A percentile compares a stretch with the other conserved stretches of the same genome.
Conservation (phyloP, 306 rosid species). For the Trichosanthes truncata region DNA sequence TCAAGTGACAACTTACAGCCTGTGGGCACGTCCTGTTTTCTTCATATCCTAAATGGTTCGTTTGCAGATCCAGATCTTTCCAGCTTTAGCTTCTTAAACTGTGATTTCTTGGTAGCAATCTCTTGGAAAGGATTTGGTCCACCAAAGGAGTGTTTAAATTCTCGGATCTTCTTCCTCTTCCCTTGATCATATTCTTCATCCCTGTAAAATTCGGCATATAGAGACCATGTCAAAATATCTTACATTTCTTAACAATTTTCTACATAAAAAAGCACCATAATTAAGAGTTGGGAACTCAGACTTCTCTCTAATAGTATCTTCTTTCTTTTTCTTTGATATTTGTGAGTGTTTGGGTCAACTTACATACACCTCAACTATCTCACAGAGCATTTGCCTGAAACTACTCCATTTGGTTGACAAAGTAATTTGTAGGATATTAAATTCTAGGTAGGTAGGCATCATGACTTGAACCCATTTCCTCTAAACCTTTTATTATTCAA, state of each 20-base stretch:
- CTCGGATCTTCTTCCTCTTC: constrained; percentile 67
- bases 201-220: constrained; percentile 28
- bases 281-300: neutral
- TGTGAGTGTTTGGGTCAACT: neutral
- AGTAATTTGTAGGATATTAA: too few relatives aligned
- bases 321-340: too few relatives aligned
- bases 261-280: neutral
- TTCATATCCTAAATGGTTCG: constrained; percentile 71
- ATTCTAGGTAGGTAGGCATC: too few relatives aligned
- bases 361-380: neutral
- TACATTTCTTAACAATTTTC: neutral
- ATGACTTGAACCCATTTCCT: neutral
- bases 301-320: too few relatives aligned
- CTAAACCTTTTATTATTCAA: too few relatives aligned
- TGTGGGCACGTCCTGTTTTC: neutral
- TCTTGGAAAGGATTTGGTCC: constrained; percentile 76
- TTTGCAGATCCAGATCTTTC: constrained; percentile 42
- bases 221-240: neutral
- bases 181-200: constrained; percentile 87
- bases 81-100: constrained; percentile 36
- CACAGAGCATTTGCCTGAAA: neutral
- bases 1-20: constrained; percentile 1
- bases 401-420: too few relatives aligned
- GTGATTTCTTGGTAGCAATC: constrained; percentile 38
- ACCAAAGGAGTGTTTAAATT: constrained; percentile 31